phyloP scores from a whole-genome alignment of 2,329 filamentous ascomycete genomes.

The Pseudogymnoascus sp. region DNA sequence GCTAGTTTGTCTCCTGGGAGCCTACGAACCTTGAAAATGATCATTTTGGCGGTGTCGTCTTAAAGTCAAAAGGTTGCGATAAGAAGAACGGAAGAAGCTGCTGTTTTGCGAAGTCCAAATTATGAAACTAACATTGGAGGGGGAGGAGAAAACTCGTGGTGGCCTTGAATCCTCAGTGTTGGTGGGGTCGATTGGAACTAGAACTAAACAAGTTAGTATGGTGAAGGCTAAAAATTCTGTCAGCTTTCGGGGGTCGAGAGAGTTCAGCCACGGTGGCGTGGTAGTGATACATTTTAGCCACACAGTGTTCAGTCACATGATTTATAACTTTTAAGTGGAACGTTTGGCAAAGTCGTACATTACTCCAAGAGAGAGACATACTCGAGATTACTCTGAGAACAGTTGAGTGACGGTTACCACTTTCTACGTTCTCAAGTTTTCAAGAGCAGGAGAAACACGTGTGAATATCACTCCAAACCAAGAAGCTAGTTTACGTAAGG shows the following conservation, averaged over 20 bases:
- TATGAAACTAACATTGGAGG: conserved; percentile 7
- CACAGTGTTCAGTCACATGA: neutral
- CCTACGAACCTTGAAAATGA: conserved; percentile 57
- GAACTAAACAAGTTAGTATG: neutral
- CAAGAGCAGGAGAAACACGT: neutral
- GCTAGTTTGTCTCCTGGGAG: neutral
- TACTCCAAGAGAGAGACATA: neutral
- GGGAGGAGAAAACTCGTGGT: conserved; percentile 9
- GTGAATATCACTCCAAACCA: neutral
- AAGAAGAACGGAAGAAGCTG: conserved; percentile 13
- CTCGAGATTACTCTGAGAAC: neutral
- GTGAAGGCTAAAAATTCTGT: neutral
- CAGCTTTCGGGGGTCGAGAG: neutral
- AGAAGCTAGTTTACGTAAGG: conserved; percentile 7
- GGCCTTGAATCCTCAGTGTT: conserved; percentile 9
- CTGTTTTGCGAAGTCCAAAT: conserved; percentile 8
- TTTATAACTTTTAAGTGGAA: conserved; percentile 5
- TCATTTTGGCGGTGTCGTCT: conserved; percentile 50
- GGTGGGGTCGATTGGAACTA: neutral
- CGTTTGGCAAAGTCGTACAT: conserved; percentile 1
- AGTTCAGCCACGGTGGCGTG: conserved; percentile 4
- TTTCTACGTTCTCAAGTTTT: neutral
- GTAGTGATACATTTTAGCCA: neutral
- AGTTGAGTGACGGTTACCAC: neutral
- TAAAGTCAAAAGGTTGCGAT: conserved; percentile 11